Percentiles rank a stretch among this genome's conserved stretches.
These are phyloP conservation scores for Trametes cubensis DNA, from an alignment of 768 basidiomycete species.

Conservation along the genomic window DNA sequence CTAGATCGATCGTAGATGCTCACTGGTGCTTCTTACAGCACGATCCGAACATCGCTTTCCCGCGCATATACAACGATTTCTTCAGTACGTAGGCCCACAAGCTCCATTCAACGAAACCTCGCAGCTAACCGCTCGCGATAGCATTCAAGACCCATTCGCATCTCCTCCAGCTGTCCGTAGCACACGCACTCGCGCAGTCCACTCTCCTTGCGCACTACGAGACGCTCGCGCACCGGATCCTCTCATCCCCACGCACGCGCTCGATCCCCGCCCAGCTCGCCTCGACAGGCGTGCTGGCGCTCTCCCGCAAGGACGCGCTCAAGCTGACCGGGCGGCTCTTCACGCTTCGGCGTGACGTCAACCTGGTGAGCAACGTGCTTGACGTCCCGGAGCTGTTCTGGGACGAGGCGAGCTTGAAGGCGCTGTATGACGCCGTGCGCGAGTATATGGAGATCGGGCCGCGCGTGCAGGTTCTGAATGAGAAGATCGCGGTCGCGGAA, in stretches of 20 bases:
- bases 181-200: conserved; percentile 93
- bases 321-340: conserved; percentile 76
- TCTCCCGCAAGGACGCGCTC: conserved; percentile 81
- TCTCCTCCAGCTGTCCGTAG: conserved; percentile 88
- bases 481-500: conserved; percentile 83
- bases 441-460: conserved; percentile 93
- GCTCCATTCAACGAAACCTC: not conserved
- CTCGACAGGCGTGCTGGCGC: conserved; percentile 68
- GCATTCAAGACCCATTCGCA: conserved; percentile 92
- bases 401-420: conserved; percentile 89
- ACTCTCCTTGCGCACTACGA: conserved; percentile 91
- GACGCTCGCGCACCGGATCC: conserved; percentile 70
- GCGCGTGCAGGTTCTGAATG: conserved; percentile 83
- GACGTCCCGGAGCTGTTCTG: conserved; percentile 95
- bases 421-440: conserved; percentile 87
- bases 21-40: conserved; percentile 49
- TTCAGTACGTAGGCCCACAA: conserved; percentile 64
- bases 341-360: conserved; percentile 86
- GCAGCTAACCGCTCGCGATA: conserved; percentile 34
- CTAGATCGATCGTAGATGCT: not conserved
- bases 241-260: conserved; percentile 75
- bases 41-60: conserved; percentile 80
- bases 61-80: conserved; percentile 94
- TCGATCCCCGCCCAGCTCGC: conserved; percentile 87
- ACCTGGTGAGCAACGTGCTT: conserved; percentile 89